phyloP scores from a whole-genome alignment of 805 yeast species.

The Saturnispora besseyi region DNA sequence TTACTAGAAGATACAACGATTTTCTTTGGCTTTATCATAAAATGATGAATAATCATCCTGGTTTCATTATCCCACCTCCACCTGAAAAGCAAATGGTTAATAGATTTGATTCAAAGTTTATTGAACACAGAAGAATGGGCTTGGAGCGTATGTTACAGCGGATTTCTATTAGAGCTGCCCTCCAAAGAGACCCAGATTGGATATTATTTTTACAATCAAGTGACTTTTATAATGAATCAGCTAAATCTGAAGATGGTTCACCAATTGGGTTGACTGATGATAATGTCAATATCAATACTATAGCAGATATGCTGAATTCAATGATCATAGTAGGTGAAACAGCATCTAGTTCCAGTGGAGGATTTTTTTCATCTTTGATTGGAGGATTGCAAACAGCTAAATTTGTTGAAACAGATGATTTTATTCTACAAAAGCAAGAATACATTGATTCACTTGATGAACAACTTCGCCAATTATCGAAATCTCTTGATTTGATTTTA shows the following conservation, averaged over 20 bases:
- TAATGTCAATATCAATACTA: slow-evolving; percentile 20
- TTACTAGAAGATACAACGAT: slow-evolving; percentile 81
- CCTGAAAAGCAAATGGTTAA: slow-evolving; percentile 93
- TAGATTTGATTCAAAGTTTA: slow-evolving; percentile 80
- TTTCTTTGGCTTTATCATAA: slow-evolving; percentile 93
- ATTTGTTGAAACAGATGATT: slow-evolving; percentile 70
- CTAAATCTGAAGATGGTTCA: slow-evolving; percentile 47
- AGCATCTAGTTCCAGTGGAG: slow-evolving; percentile 26
- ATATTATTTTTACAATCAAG: slow-evolving; percentile 68
- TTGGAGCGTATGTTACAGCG: slow-evolving; percentile 79
- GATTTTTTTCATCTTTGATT: slow-evolving; percentile 62
- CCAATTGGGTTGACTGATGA: slow-evolving; percentile 26
- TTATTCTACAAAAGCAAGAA: slow-evolving; percentile 57
- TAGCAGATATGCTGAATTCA: slow-evolving; percentile 22
- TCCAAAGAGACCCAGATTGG: slow-evolving; percentile 70
- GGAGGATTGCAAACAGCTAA: slow-evolving; percentile 50
- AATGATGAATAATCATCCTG: slow-evolving; percentile 78
- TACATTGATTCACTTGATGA: slow-evolving; percentile 65
- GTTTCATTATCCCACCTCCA: slow-evolving; percentile 88
- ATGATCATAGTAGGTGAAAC: slow-evolving; percentile 18
- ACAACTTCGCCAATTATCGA: slow-evolving; percentile 60
- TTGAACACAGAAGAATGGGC: slow-evolving; percentile 76
- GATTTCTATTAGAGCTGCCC: slow-evolving; percentile 45
- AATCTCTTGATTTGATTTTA: slow-evolving; percentile 64
- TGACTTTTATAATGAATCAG: slow-evolving; percentile 59